Conservation (phyloP, 805 yeast species). For the Monosporozyma servazzii region DNA sequence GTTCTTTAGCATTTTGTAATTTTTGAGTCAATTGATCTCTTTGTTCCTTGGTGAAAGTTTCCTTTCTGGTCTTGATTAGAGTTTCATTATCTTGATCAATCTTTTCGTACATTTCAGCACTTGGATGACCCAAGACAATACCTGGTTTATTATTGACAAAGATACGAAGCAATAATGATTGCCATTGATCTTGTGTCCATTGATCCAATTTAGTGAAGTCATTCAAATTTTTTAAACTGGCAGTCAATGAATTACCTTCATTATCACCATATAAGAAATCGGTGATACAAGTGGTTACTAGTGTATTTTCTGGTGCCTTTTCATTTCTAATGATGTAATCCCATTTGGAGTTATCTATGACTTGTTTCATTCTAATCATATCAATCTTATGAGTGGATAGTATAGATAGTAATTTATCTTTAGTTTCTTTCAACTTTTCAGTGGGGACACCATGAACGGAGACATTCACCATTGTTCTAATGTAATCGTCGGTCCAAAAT, state of each 20-base stretch:
- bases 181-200: conserved; percentile 71
- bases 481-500: conserved; percentile 65
- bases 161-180: conserved; percentile 39
- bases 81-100: conserved; percentile 44
- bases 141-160: conserved; percentile 57
- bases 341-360: conserved; percentile 55
- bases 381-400: conserved; percentile 57
- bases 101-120: conserved; percentile 40
- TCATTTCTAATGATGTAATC: conserved; percentile 54
- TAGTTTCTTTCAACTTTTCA: conserved; percentile 46
- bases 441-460: conserved; percentile 70
- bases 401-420: conserved; percentile 40
- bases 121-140: conserved; percentile 65
- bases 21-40: conserved; percentile 40
- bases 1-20: conserved; percentile 52
- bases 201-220: conserved; percentile 44
- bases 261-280: conserved; percentile 73
- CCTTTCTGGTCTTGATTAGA: conserved; percentile 41
- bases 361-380: conserved; percentile 53
- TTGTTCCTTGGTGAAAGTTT: conserved; percentile 50
- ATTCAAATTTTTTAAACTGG: conserved; percentile 44
- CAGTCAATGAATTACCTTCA: conserved; percentile 48
- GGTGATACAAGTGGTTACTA: conserved; percentile 59
- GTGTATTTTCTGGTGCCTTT: conserved; percentile 44
- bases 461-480: conserved; percentile 47